Percentiles rank a stretch among this genome's conserved stretches.
phyloP scores from a whole-genome alignment of 1,139 yeast genomes.

The Kodamaea ohmeri region DNA sequence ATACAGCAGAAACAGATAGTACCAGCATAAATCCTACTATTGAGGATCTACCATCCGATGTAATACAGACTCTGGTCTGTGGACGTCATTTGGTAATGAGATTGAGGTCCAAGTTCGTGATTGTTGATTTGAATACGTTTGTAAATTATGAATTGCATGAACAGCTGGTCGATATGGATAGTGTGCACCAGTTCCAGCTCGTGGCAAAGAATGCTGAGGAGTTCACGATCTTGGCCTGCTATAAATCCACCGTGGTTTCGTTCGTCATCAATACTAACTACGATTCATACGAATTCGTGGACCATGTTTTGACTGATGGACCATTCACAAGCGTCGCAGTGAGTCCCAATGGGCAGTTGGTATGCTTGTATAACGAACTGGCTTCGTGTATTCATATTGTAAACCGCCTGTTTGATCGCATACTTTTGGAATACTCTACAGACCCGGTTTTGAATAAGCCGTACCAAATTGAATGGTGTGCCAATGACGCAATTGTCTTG shows the following conservation, averaged over 20 bases:
- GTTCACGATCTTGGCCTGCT: conserved; percentile 25
- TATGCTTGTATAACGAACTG: conserved; percentile 52
- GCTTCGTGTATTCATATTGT: conserved; percentile 51
- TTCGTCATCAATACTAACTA: conserved; percentile 26
- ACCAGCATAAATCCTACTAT: neutral
- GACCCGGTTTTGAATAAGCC: conserved; percentile 36
- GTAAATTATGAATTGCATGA: conserved; percentile 27
- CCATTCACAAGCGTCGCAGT: conserved; percentile 53
- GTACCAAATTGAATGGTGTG: conserved; percentile 72
- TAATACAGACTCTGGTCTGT: conserved; percentile 26
- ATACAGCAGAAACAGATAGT: neutral
- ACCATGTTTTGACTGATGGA: conserved; percentile 50
- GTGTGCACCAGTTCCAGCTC: conserved; percentile 2
- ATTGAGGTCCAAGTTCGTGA: conserved; percentile 26
- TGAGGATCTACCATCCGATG: conserved; percentile 12
- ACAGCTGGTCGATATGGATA: conserved; percentile 12
- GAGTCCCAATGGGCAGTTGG: conserved; percentile 61
- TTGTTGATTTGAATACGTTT: conserved; percentile 27
- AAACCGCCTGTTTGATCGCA: conserved; percentile 48
- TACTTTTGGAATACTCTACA: conserved; percentile 51
- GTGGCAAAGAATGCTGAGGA: neutral
- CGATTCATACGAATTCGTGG: conserved; percentile 26
- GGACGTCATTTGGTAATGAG: conserved; percentile 32
- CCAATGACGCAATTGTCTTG: conserved; percentile 72
- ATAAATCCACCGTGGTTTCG: conserved; percentile 29